phyloP scores from a whole-genome alignment of 495 filamentous ascomycete genomes.

The Hypoxylon lienhwacheense region DNA sequence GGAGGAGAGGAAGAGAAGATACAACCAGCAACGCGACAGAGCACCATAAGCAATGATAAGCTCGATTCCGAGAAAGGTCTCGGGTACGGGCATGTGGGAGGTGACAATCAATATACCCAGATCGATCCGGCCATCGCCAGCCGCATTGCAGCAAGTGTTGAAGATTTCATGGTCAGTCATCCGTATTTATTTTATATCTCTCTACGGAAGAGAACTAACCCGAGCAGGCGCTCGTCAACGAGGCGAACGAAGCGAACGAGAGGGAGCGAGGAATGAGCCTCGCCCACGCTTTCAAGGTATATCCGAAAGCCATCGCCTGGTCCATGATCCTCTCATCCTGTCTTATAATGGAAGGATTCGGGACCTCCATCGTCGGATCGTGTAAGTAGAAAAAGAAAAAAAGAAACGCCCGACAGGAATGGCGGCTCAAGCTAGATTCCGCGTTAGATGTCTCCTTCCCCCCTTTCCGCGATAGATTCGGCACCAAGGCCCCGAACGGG shows the following conservation, averaged over 20 bases:
- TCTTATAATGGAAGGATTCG: constrained; percentile 59
- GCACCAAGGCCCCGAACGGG: constrained; percentile 31
- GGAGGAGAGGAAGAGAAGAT: constrained; percentile 18
- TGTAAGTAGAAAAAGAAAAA: too few relatives aligned
- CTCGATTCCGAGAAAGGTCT: constrained; percentile 27
- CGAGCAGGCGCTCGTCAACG: constrained; percentile 37
- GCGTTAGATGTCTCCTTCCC: constrained; percentile 33
- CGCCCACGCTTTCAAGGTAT: constrained; percentile 44
- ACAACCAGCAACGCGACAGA: constrained; percentile 13
- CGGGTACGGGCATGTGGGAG: neutral
- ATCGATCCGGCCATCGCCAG: constrained; percentile 36
- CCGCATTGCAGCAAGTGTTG: constrained; percentile 38
- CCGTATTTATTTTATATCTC: neutral
- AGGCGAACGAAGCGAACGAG: constrained; percentile 40
- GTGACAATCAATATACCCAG: constrained; percentile 19
- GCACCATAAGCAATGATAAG: constrained; percentile 7
- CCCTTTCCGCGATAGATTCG: constrained; percentile 36
- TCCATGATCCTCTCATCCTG: constrained; percentile 53
- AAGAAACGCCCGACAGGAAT: too few relatives aligned
- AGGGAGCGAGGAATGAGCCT: constrained; percentile 43
- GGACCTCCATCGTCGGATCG: constrained; percentile 42
- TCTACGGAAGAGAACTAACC: constrained; percentile 1
- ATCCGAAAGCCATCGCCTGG: constrained; percentile 52
- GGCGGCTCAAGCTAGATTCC: neutral
- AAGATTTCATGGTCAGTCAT: constrained; percentile 40